A percentile compares a stretch with the other conserved stretches of the same genome.
phyloP scores from a whole-genome alignment of 257 asterid species.

The Asclepias syriaca region DNA sequence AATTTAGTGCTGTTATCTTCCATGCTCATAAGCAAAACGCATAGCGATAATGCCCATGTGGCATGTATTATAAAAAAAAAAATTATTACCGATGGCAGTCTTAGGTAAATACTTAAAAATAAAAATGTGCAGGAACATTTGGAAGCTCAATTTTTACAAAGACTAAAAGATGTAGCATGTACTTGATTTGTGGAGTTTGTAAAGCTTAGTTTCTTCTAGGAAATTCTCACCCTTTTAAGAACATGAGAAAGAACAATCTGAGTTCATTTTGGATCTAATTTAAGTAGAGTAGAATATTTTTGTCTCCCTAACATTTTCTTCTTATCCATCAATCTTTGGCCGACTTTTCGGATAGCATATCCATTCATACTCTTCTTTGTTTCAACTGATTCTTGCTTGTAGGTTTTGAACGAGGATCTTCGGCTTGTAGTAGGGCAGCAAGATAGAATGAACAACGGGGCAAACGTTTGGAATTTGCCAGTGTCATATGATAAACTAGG shows the following conservation, averaged over 20 bases:
- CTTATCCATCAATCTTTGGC: not conserved
- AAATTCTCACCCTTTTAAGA: not conserved
- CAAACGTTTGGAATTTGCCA: constrained; percentile 73
- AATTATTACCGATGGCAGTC: not conserved
- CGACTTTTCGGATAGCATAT: not conserved
- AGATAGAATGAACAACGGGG: constrained; percentile 69
- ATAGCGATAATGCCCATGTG: not conserved
- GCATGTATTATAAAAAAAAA: not conserved
- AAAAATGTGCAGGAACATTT: not conserved
- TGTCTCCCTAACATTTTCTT: not conserved
- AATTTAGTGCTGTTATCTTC: not conserved
- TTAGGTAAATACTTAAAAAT: not conserved
- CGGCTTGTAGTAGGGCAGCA: constrained; percentile 81
- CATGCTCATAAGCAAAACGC: not conserved
- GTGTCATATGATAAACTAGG: constrained; percentile 81
- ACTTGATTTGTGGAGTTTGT: not conserved
- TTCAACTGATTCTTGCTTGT: constrained; percentile 17
- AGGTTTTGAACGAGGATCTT: constrained; percentile 86
- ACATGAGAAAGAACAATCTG: not conserved
- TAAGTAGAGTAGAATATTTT: not conserved
- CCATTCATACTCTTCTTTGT: not conserved
- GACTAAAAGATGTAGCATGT: too few relatives aligned
- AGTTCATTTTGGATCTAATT: too few relatives aligned
- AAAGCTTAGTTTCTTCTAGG: not conserved
- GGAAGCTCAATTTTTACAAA: not conserved